Evolutionary conservation across 2,329 filamentous ascomycete genomes (phyloP).

Genomic region (Diaporthe citrichinensis): DNA sequence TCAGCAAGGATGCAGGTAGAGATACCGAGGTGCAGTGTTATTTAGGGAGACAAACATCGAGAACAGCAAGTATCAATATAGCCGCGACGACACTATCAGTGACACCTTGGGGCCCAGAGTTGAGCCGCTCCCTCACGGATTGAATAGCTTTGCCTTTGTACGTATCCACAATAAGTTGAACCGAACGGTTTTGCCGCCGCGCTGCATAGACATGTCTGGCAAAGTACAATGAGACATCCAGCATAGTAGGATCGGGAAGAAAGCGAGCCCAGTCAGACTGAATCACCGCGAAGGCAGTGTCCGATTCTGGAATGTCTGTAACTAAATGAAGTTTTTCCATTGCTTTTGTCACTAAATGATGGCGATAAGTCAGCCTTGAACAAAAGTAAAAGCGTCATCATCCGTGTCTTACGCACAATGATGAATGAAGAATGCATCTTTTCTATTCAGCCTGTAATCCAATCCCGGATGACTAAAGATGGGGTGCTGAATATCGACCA

Average conservation of each 20-base stretch:
- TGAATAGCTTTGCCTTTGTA: constrained; percentile 12
- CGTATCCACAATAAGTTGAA: neutral
- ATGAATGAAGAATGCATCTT: neutral
- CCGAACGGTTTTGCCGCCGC: neutral
- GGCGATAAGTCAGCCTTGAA: neutral
- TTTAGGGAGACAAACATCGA: neutral
- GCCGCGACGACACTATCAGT: constrained; percentile 4
- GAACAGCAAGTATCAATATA: neutral
- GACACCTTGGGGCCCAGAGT: neutral
- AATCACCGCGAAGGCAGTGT: neutral
- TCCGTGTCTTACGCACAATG: neutral
- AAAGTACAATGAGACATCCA: neutral
- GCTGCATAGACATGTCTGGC: constrained; percentile 11
- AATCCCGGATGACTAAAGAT: neutral
- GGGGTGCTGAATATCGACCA: neutral
- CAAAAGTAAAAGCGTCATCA: accelerated
- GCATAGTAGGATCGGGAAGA: constrained; percentile 9
- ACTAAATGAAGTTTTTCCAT: constrained; percentile 21
- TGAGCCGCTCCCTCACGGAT: constrained; percentile 7
- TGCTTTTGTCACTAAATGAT: neutral
- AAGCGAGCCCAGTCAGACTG: constrained; percentile 19
- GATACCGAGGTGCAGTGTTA: neutral
- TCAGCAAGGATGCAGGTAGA: neutral
- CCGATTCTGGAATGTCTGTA: neutral
- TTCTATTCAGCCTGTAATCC: neutral